Evolutionary conservation across 1,284 basidiomycete species (phyloP).

Genomic region (Neonothopanus nambi): DNA sequence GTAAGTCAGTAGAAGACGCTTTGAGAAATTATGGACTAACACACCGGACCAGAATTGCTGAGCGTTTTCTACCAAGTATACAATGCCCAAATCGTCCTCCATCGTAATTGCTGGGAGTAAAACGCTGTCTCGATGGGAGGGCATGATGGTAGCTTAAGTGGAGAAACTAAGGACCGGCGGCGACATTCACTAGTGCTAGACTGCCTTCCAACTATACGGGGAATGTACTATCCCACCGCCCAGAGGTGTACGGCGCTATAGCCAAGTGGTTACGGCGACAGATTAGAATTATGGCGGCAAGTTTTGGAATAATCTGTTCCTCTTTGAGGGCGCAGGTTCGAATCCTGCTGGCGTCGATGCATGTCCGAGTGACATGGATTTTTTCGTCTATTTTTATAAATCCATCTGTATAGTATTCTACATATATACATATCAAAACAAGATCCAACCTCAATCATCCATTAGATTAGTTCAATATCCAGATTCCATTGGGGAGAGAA

Average conservation of each 20-base stretch:
- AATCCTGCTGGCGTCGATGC: slow-evolving; percentile 75
- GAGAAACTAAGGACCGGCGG: too few relatives aligned
- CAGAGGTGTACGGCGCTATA: slow-evolving; percentile 42
- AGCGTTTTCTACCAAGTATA: slow-evolving; percentile 77
- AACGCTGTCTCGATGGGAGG: slow-evolving; percentile 7
- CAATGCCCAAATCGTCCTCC: slow-evolving; percentile 62
- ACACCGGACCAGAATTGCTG: slow-evolving; percentile 86
- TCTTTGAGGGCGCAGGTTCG: slow-evolving; percentile 71
- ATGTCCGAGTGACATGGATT: too few relatives aligned
- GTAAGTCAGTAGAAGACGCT: slow-evolving; percentile 3
- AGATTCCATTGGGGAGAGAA: too few relatives aligned
- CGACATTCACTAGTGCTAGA: too few relatives aligned
- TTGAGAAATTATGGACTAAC: slow-evolving; percentile 25
- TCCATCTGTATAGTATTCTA: too few relatives aligned
- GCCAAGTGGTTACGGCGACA: slow-evolving; percentile 54
- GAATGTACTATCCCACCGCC: too few relatives aligned
- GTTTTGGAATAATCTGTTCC: slow-evolving; percentile 58
- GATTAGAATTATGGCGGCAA: too few relatives aligned
- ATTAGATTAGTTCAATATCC: too few relatives aligned
- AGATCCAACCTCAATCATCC: too few relatives aligned
- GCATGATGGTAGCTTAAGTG: background rate
- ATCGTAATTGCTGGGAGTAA: slow-evolving; percentile 29
- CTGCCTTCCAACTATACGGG: too few relatives aligned
- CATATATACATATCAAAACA: too few relatives aligned
- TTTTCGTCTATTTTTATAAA: too few relatives aligned